Evolutionary conservation across 345 rosid species (phyloP), one percentile per base, ranked within the genome.

Genomic region (Gossypium sturtianum): DNA sequence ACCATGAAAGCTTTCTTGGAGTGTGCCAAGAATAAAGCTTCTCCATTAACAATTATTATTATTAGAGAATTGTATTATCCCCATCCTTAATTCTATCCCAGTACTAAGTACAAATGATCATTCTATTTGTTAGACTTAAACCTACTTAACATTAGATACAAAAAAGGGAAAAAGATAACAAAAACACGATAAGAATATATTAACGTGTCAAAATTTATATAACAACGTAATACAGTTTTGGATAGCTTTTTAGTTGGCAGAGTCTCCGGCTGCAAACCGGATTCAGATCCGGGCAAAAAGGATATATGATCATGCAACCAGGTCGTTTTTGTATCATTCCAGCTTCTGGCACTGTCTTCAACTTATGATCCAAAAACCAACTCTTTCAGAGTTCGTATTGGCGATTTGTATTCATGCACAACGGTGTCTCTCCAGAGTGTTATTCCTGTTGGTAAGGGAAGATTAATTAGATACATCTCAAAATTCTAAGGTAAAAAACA

Each of bases 371-470:
- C 94, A 23, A 76, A 85, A 76, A 88, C 81, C 80, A 94, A 63
- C 66, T 88, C 94, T 74, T 85, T 90, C 74, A 94, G 66, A 23
- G 97, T 87, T 74, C 79, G 84, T 63, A 88, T 47, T 9, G 94
- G 94, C 1, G 96, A 86, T 79, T 67, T 80, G 83, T 88, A 75
- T 74, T 94, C 91, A 62, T 90, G 77, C 4, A 85, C 94, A 4
- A 75, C 81, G 29, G 87, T 71, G 77, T 94, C 97, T 81, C 87
- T 86, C 98, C 97, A 94, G 6, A 94, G 43, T 75, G 94, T 70
- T 80, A 88, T 76, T 74, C 91, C 94, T 90, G 87, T 80, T 75
- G 70, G 34, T 53, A 15, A 56, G 11, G 16, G 49, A 19, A 74
- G 63, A 19, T 2, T 23, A 38, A 59, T 51, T 38, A 81, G 54